Conservation (phyloP, 1,284 basidiomycete species). For the Naganishia cerealis region DNA sequence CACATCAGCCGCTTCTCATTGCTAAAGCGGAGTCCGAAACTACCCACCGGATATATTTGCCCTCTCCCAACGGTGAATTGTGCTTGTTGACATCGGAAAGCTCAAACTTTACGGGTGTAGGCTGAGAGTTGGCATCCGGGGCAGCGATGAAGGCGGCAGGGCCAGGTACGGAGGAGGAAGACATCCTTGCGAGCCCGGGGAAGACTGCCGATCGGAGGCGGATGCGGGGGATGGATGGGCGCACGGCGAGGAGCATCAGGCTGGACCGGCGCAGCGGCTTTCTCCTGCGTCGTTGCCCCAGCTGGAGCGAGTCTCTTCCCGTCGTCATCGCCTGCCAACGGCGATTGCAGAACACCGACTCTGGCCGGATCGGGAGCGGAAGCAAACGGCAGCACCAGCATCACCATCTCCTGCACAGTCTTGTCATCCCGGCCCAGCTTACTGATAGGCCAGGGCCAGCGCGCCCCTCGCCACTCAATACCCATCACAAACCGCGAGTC, state of each 20-base stretch:
- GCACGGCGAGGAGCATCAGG: not conserved
- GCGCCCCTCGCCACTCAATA: too few relatives aligned
- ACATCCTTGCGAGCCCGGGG: not conserved
- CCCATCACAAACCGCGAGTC: too few relatives aligned
- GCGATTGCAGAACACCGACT: too few relatives aligned
- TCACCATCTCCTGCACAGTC: too few relatives aligned
- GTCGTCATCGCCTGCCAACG: too few relatives aligned
- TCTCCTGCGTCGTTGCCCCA: too few relatives aligned
- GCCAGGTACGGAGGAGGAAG: not conserved
- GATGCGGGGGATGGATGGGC: not conserved
- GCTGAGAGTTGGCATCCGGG: constrained; percentile 9
- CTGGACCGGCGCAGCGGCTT: too few relatives aligned
- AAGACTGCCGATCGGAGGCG: not conserved
- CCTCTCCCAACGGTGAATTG: constrained; percentile 62
- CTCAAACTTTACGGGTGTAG: constrained; percentile 25
- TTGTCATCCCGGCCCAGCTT: too few relatives aligned
- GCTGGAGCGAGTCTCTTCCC: too few relatives aligned
- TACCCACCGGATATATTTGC: constrained; percentile 62
- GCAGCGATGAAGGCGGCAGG: not conserved
- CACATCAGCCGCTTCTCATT: constrained; percentile 35
- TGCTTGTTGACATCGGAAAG: constrained; percentile 21
- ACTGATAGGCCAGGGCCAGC: too few relatives aligned
- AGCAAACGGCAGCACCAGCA: too few relatives aligned
- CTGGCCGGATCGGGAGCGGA: too few relatives aligned
- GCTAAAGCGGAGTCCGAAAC: constrained; percentile 43